Evolutionary conservation across 768 basidiomycete genomes (phyloP).

Genomic region (Tricholoma terreum): DNA sequence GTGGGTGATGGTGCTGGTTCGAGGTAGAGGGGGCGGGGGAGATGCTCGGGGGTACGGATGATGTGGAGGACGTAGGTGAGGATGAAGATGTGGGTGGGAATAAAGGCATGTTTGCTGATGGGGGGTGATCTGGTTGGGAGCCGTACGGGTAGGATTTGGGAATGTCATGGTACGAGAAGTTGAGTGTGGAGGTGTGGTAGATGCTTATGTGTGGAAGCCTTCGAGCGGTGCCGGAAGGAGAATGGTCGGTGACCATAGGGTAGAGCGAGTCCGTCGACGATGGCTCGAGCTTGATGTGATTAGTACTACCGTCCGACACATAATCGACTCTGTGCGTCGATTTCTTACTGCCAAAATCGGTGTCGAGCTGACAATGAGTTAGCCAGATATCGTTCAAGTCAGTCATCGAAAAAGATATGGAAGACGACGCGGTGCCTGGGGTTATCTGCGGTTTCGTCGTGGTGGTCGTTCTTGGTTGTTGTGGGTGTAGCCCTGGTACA

Average conservation of each 20-base stretch:
- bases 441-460: conserved; percentile 25
- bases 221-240: background rate
- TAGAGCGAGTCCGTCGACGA: conserved; percentile 16
- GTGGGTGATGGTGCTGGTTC: conserved; percentile 16
- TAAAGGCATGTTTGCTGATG: conserved; percentile 4
- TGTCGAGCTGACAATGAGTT: conserved; percentile 43
- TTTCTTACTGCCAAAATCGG: background rate
- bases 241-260: background rate
- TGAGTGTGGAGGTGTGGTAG: conserved; percentile 9
- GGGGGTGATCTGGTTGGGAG: background rate
- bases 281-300: conserved; percentile 32
- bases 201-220: conserved; percentile 11
- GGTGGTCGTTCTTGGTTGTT: conserved; percentile 13
- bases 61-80: conserved; percentile 22
- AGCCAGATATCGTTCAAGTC: conserved; percentile 64
- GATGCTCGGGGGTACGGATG: conserved; percentile 17
- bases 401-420: conserved; percentile 52
- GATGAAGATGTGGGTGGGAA: conserved; percentile 6
- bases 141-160: background rate
- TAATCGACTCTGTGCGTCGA: background rate
- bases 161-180: background rate
- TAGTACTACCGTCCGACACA: background rate
- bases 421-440: conserved; percentile 31
- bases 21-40: conserved; percentile 20
- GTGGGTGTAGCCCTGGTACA: conserved; percentile 29